Base-by-base conservation (phyloP, 768 basidiomycete species). In the Lenzites betulinus region DNA sequence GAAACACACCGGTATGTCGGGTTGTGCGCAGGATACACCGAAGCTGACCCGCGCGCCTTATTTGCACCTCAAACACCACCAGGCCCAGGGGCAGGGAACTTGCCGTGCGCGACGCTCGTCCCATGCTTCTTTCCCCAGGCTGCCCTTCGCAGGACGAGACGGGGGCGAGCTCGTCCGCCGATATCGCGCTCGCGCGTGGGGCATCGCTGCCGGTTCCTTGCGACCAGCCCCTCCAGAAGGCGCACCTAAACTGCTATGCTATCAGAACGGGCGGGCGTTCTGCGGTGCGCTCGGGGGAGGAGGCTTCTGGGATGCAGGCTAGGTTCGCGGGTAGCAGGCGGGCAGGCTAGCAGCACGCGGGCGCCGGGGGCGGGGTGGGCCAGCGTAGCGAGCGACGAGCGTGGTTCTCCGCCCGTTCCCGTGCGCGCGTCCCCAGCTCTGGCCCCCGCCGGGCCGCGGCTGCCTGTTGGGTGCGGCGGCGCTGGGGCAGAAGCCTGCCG, bases 251-350 rank as follows among this genome's bases (percentile, higher is more conserved):
- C 38, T 49, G 20, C 35, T 18, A 25, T 22, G 49, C 38, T 39
- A 38, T 51, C 51, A 51, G 51, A 35, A 25, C 18, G 20, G 30
- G n/a, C 36, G 51, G 18, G 20, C 51, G 35, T 18, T n/a, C 35
- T 36, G 33, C 33, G 5, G 3, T 9, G n/a, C n/a, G n/a, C 30
- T 33, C 30, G 30, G 11, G 30, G 30, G 30, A 5, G 30, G 30
- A 33, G 30, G 30, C 30, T 16, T 15, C 44, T 23, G 43, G 53
- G 12, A 20, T 43, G 39, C 16, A 23, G 23, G 16, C 62, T 58
- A 63, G 57, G 52, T 63, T 63, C 62, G 62, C 62, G 62, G 62
- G 57, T 59, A 47, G 23, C 35, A 5, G 11, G 30, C 30, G 30
- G 30, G 6, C 11, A 33, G 48, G 44, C 46, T 47, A 25, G n/a